phyloP scores from a whole-genome alignment of 2,329 filamentous ascomycete genomes.

The Clonostachys solani region DNA sequence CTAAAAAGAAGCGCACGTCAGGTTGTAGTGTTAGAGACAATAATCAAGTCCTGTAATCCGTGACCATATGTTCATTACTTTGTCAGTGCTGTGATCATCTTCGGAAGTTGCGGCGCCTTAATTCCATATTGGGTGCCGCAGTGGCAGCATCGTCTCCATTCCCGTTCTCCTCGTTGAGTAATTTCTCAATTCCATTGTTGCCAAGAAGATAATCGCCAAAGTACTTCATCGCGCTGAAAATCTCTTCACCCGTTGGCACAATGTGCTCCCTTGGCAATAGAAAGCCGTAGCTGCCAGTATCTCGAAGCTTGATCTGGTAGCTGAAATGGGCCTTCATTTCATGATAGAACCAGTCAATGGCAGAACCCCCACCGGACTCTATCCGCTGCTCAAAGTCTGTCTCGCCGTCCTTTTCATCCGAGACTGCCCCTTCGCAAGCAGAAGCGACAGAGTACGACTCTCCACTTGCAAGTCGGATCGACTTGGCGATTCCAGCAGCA shows the following conservation, averaged over 20 bases:
- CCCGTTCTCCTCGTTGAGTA: slow-evolving; percentile 3
- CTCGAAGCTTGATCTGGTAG: slow-evolving; percentile 91
- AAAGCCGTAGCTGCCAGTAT: slow-evolving; percentile 93
- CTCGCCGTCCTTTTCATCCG: slow-evolving; percentile 11
- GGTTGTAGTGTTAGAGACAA: background rate
- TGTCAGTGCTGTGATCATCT: slow-evolving; percentile 8
- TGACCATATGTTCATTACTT: background rate
- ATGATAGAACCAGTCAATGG: slow-evolving; percentile 94
- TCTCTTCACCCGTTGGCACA: slow-evolving; percentile 82
- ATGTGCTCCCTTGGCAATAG: slow-evolving; percentile 84
- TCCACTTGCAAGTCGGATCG: slow-evolving; percentile 75
- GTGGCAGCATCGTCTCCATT: slow-evolving; percentile 9
- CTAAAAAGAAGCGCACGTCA: background rate
- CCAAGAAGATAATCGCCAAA: slow-evolving; percentile 76
- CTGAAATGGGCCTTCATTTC: slow-evolving; percentile 77
- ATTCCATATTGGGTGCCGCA: slow-evolving; percentile 13
- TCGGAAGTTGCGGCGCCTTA: slow-evolving; percentile 19
- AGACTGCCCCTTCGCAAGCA: slow-evolving; percentile 78
- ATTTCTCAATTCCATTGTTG: slow-evolving; percentile 60
- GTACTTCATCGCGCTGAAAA: slow-evolving; percentile 77
- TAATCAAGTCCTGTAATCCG: background rate
- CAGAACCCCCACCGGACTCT: slow-evolving; percentile 76
- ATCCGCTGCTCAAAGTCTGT: slow-evolving; percentile 39
- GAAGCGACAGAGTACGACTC: slow-evolving; percentile 75
- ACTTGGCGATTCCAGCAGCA: slow-evolving; percentile 81